Evolutionary conservation across 2,329 filamentous ascomycete species (phyloP), one percentile per base, ranked within the genome.

Genomic region (Calonectria leucothoes): DNA sequence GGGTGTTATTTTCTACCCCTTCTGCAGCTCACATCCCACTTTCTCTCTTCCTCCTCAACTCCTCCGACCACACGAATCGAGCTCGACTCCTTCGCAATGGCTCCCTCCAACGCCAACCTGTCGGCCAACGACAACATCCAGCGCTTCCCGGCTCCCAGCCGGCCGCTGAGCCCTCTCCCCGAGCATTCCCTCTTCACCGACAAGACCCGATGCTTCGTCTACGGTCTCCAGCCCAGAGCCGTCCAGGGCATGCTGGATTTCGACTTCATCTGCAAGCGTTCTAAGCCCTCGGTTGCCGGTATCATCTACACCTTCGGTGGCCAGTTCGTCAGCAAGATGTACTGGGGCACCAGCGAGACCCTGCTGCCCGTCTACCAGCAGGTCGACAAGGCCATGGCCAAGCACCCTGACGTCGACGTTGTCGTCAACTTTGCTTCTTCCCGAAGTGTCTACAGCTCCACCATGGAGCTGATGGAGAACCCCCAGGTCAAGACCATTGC

Each of bases 321-420:
- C 81, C 97, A 99, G 89, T 99, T 99, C 93, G 97, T 99, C 85
- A 98, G 95, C 93, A 99, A 99, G 93, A 98, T 99, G 97, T 99
- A 99, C 94, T 99, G 97, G 97, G 97, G 97, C 84, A 99, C 97
- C 84, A 98, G 95, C 89, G 97, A 99, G 91, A 99, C 97, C 76
- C 93, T 99, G 79, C 92, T 99, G 81, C 97, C 97, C 77, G 97
- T 99, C 85, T 99, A 99, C 92, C 96, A 99, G 89, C 92, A 95
- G 83, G 94, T 96, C 64, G 89, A 92, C 81, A 98, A 98, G 91
- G 97, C 97, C 81, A 93, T 98, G 84, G 92, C 92, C 87, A 99
- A 99, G 93, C 97, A 99, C 91, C 92, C 91, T 76, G 97, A 99
- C 81, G 97, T 98, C 77, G 97, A 99, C 86, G 96, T 95, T 71